phyloP scores from a whole-genome alignment of 768 basidiomycete species.

The Gymnopilus junonius region DNA sequence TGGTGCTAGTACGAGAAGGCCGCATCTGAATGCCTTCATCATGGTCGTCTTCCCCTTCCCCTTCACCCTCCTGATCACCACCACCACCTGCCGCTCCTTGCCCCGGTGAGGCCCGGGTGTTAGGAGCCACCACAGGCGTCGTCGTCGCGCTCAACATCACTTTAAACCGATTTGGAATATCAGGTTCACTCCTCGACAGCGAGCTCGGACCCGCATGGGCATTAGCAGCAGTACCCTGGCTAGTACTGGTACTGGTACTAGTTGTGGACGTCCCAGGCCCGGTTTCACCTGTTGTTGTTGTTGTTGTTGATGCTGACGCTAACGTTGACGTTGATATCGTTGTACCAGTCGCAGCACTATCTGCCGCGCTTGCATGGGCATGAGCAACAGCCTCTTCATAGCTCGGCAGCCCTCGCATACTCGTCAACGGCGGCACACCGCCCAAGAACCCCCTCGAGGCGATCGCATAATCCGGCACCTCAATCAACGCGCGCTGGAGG shows the following conservation, averaged over 20 bases:
- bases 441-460: slow-evolving; percentile 90
- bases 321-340: not conserved
- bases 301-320: too few species aligned
- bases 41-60: not conserved
- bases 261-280: not conserved
- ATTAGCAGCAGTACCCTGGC: not conserved
- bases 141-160: not conserved
- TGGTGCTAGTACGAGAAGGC: not conserved
- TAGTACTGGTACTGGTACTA: not conserved
- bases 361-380: not conserved
- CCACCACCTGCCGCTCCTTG: not conserved
- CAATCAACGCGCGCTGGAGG: slow-evolving; percentile 68
- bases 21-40: slow-evolving; percentile 2
- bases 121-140: not conserved
- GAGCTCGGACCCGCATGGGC: not conserved
- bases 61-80: not conserved
- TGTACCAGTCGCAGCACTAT: not conserved
- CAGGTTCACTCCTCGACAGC: slow-evolving; percentile 2
- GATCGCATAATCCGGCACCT: slow-evolving; percentile 85
- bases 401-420: slow-evolving; percentile 78
- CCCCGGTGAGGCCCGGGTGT: not conserved
- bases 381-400: slow-evolving; percentile 70
- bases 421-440: slow-evolving; percentile 84
- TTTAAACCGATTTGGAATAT: not conserved
- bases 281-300: not conserved